These are phyloP conservation scores for Grifola frondosa DNA, from an alignment of 1,284 basidiomycete genomes.

Conservation along the genomic window DNA sequence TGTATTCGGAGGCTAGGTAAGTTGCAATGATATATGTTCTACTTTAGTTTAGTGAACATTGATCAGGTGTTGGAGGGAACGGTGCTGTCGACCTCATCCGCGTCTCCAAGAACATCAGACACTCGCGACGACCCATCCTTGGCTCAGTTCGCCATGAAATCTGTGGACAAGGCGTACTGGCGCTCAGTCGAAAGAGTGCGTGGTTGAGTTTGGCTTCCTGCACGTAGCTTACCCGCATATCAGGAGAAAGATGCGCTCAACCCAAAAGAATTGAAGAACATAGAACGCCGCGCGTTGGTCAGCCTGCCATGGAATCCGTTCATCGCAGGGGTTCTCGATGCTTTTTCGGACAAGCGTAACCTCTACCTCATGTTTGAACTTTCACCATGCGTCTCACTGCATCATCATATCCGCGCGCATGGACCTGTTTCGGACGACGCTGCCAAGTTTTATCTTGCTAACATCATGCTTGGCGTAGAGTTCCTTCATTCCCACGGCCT, in stretches of 20 bases:
- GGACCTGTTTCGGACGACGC: constrained; percentile 33
- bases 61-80: constrained; percentile 12
- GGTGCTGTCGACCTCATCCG: constrained; percentile 41
- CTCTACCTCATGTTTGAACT: constrained; percentile 51
- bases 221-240: not conserved
- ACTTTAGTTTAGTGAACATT: not conserved
- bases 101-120: constrained; percentile 18
- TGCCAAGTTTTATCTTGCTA: constrained; percentile 52
- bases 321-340: constrained; percentile 42
- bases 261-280: constrained; percentile 32
- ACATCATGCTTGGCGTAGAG: constrained; percentile 68
- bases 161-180: constrained; percentile 34
- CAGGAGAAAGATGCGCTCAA: constrained; percentile 3
- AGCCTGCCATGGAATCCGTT: constrained; percentile 53
- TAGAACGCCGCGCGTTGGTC: constrained; percentile 41
- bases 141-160: constrained; percentile 43
- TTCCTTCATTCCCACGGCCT: constrained; percentile 74
- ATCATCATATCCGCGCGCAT: constrained; percentile 32
- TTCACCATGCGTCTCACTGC: constrained; percentile 42
- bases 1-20: constrained; percentile 10
- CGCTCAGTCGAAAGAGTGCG: constrained; percentile 31
- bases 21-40: not conserved
- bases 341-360: constrained; percentile 45
- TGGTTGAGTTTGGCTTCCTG: constrained; percentile 5
- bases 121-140: constrained; percentile 33